A percentile compares a stretch with the other conserved stretches of the same genome.
phyloP scores from a whole-genome alignment of 305 asterid genomes.

The Fraxinus albicans region DNA sequence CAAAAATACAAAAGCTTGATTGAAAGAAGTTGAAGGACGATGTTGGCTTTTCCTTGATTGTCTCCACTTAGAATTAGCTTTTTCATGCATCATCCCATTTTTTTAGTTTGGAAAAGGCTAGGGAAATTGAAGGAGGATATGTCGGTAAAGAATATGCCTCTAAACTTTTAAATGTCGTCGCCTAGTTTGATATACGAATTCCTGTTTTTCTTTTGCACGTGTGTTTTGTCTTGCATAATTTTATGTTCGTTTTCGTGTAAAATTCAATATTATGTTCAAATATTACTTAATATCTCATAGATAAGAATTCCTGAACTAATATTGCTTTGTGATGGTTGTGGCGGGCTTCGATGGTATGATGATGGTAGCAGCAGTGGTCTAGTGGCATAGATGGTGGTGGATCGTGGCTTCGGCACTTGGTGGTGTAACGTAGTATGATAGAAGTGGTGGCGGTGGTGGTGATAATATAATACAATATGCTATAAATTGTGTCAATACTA shows the following conservation, averaged over 20 bases:
- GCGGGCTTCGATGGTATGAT: not conserved
- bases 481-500: too few species aligned
- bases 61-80: not conserved
- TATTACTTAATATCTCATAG: not conserved
- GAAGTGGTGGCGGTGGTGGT: not conserved
- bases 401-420: not conserved
- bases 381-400: not conserved
- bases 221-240: not conserved
- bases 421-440: not conserved
- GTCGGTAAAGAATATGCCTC: not conserved
- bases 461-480: too few species aligned
- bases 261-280: not conserved
- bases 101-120: not conserved
- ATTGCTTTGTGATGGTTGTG: not conserved
- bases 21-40: not conserved
- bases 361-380: not conserved
- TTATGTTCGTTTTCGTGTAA: not conserved
- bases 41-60: constrained; percentile 12
- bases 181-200: not conserved
- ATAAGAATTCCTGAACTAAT: not conserved
- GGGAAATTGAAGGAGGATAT: not conserved
- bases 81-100: not conserved
- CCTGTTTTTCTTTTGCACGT: not conserved
- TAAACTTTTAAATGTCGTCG: not conserved
- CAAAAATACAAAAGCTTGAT: not conserved